Base-by-base conservation (phyloP, 345 rosid species). In the Camelina laxa region DNA sequence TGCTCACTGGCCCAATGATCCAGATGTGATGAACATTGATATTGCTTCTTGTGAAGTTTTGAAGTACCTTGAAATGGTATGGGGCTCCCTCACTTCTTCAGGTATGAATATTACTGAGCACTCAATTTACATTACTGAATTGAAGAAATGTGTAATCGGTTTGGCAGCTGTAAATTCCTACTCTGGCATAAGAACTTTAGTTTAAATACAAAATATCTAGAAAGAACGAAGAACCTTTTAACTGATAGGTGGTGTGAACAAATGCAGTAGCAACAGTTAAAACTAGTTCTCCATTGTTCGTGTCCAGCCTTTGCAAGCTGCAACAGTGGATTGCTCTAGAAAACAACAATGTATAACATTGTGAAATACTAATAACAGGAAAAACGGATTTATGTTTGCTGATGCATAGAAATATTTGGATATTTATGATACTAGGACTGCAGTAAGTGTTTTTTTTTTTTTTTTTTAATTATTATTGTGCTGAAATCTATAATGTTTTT, bases 1-100 rank as follows among this genome's bases (percentile, higher is more conserved):
- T 80, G 89, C 96, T 85, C 97, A 93, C 78, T 93, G 97, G 98
- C 96, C 98, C 69, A 88, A 82, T 66, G 79, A 88, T 68, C 72
- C 92, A 59, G 84, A 88, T 64, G 79, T 93, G 84, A 74, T 91
- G 88, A 85, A 88, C 31, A 78, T 91, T 72, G 89, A 84, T 63
- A 93, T 85, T 78, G 92, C 98, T 63, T 84, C 87, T 73, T 85
- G 87, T 83, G 87, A 80, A 85, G 86, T 93, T 81, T 60, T 93
- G 80, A 91, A 87, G 75, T 91, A 87, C 82, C 80, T 93, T 66
- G 98, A 88, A 71, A 89, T 81, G 80, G 65, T 85, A 60, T 89
- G 98, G 97, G 85, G 79, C 51, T 85, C 96, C 72, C 93, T 93
- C 59, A 84, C 89, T 78, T 80, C 89, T 69, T 84, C 98, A 87